These are phyloP conservation scores for Rhodotorula mucilaginosa DNA, from an alignment of 1,284 basidiomycete species.

Conservation along the genomic window DNA sequence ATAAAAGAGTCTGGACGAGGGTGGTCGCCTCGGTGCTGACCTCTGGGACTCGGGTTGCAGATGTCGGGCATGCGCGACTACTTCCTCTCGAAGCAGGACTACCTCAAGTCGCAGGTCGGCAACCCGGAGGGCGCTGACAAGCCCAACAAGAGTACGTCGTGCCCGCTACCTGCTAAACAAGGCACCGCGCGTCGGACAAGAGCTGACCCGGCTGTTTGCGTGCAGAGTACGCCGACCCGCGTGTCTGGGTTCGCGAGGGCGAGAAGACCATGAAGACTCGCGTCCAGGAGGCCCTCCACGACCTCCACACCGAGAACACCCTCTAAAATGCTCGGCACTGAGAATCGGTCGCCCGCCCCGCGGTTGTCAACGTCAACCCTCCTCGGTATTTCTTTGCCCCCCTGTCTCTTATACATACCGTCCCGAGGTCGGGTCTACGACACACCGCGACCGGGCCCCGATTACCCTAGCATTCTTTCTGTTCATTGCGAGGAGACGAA, in stretches of 20 bases:
- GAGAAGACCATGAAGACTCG: conserved; percentile 89
- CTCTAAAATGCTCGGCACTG: neutral
- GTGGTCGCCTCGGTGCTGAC: neutral
- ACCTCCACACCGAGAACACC: conserved; percentile 5
- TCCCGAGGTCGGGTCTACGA: too few species aligned
- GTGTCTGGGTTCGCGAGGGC: conserved; percentile 53
- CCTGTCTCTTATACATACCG: neutral
- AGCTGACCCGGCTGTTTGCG: too few species aligned
- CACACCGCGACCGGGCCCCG: too few species aligned
- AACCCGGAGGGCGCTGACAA: conserved; percentile 72
- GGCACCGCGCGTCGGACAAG: too few species aligned
- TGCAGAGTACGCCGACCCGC: conserved; percentile 15
- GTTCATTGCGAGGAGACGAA: too few species aligned
- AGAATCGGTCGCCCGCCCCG: neutral
- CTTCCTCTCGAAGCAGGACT: conserved; percentile 75
- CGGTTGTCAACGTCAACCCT: neutral
- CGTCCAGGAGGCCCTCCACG: conserved; percentile 82
- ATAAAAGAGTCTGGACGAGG: neutral
- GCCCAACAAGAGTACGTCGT: conserved; percentile 7
- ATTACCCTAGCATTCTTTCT: too few species aligned
- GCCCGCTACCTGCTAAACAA: too few species aligned
- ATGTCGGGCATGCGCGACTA: conserved; percentile 63
- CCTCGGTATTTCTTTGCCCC: neutral
- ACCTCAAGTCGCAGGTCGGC: conserved; percentile 75
- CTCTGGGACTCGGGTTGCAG: neutral